Conservation (phyloP, 179 eudicot species). For the Beta macrorhiza region DNA sequence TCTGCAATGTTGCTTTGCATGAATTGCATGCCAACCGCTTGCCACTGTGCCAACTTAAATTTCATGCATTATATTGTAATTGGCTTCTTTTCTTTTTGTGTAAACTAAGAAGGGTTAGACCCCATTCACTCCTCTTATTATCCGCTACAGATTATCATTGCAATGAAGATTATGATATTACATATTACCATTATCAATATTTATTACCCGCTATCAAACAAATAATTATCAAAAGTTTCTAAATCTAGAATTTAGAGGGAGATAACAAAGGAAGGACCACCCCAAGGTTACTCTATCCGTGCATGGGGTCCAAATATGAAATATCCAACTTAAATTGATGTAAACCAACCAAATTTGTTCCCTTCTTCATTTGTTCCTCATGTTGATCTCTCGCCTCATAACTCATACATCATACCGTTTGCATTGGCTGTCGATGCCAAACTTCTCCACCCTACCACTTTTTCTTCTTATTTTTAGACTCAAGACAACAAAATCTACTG, state of each 20-base stretch:
- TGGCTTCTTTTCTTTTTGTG: no score
- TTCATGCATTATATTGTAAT: no score
- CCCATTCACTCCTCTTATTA: no score
- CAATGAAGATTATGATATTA: no score
- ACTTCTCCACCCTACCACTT: neutral
- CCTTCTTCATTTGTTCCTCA: neutral
- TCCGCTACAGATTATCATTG: no score
- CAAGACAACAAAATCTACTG: neutral
- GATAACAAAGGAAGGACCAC: neutral
- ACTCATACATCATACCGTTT: neutral
- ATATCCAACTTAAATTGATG: constrained; percentile 1
- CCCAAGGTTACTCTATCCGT: neutral
- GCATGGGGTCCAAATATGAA: constrained; percentile 9
- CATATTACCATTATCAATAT: no score
- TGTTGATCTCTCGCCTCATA: neutral
- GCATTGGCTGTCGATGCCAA: neutral
- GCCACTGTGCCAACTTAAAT: no score
- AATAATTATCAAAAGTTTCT: neutral
- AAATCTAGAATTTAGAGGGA: neutral
- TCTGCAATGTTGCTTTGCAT: no score
- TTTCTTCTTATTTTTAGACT: neutral
- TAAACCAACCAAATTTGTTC: constrained; percentile 7
- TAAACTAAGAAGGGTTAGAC: no score
- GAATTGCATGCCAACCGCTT: no score
- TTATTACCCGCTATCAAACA: no score